Evolutionary conservation across 2,329 filamentous ascomycete genomes (phyloP), one percentile per base, ranked within the genome.

Genomic region (Aspergillus phoenicis): DNA sequence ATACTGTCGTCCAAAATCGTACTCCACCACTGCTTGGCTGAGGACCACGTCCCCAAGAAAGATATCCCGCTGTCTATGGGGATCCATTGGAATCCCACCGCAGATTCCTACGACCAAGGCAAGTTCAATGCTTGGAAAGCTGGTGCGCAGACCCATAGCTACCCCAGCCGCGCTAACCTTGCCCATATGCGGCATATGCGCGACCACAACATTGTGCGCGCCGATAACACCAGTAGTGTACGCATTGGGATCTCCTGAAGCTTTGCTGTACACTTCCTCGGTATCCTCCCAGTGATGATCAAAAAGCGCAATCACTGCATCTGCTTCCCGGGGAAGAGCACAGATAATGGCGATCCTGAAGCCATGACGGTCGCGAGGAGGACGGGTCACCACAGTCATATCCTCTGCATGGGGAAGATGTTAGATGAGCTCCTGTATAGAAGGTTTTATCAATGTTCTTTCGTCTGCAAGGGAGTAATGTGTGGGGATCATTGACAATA

Each of bases 1-100:
- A 52, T 71, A 70, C 41, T 69, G 67, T 33, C 63, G 56, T 1
- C 73, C 74, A 52, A 70, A 68, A 59, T 75, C 71, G 48, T 66
- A 72, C 43, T 74, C 65, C 8, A 72, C 52, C 11, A 76, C 26
- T 1, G 41, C 54, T 5, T 63, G 65, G 58, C 73, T 70, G 57
- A 76, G 67, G 17, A 74, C 22, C 1, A 61, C 43, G n/a, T 61
- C 59, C 2, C 59, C 59, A 1, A 61, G 20, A 24, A 49, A 45
- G 2, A 61, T 61, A 2, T 54, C 49, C 1, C 13, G 10, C 8
- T n/a, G 8, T 5, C 20, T 13, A 10, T 24, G 2, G 1, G 55
- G 5, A 4, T 20, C 41, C 7, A 4, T 36, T 0, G 60, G 60
- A 7, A 59, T 47, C 4, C 60, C 60, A 5, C 60, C 56, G 33